Evolutionary conservation across 2,329 filamentous ascomycete species (phyloP), one percentile per base, ranked within the genome.

Genomic region (Triangularia verruculosa): DNA sequence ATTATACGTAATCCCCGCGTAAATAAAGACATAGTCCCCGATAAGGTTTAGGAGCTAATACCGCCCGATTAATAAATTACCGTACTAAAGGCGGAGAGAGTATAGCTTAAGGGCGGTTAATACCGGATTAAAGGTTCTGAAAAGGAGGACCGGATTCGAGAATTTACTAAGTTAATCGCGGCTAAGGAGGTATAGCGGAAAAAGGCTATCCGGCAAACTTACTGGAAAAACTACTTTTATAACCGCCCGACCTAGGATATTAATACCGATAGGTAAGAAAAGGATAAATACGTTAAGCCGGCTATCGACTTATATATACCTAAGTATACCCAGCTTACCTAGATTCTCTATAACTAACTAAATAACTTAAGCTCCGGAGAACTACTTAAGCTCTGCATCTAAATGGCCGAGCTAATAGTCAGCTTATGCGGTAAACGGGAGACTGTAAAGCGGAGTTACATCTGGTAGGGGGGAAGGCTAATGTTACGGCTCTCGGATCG

Each of bases 171-270:
- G 27, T 28, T 28, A 4, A 28, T 28, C 27, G 27, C 27, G 27
- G 27, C 30, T 32, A 39, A 39, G 32, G 32, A 39, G 32, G 32
- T 15, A 15, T 15, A 39, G 32, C 32, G 32, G 32, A 39, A 39
- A 15, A 39, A 39, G 8, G 15, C 32, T 39, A 39, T 39, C 32
- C 32, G 32, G 32, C 32, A 15, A 39, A 25, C 52, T 25, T 17
- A 57, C 8, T 59, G 59, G 64, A 25, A 71, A 58, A 47, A 74
- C 63, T 74, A 74, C 57, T 75, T 74, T 70, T 30, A 66, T 34
- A 60, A 66, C 56, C 59, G 64, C 51, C 62, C n/a, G n/a, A n/a
- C n/a, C n/a, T n/a, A n/a, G n/a, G n/a, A n/a, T n/a, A n/a, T n/a
- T n/a, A n/a, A n/a, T 59, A 66, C 62, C 20, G 58, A 69, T 11